Base-by-base conservation (phyloP, 306 rosid genomes). In the Gynostemma pentaphyllum region DNA sequence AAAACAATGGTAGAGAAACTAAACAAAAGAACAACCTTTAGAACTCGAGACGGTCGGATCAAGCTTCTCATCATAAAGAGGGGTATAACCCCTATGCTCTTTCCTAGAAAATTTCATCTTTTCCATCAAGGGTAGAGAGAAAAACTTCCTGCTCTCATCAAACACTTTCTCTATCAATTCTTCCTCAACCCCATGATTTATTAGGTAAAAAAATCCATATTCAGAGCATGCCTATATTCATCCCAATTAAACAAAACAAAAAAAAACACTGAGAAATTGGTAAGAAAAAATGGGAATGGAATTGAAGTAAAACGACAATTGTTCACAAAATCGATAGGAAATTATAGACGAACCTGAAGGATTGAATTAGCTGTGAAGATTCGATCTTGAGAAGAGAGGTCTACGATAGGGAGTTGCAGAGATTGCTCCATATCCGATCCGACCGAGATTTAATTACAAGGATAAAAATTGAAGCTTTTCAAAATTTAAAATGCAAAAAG, bases 141-240 rank as follows among this genome's bases (percentile, higher is more conserved):
- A 91, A 60, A 87, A 79, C 11, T 75, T 64, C 30, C 63, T 60
- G 72, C 92, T 91, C 32, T 82, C 71, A 1, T 67, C 52, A 34
- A 91, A 85, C 55, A 73, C 77, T 46, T 63, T 32, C 6, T 37
- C 67, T 36, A 77, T 9, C 48, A 82, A 61, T 68, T 82, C 78
- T 0, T 80, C 42, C 57, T 82, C 89, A 14, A 91, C 80, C 11
- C 96, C 95, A 26, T 88, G 95, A 68, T 91, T 91, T 70, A 91
- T 75, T n/a, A 91, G 66, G 81, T 91, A 85, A 50, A 91, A 91
- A 85, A 91, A 91, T 11, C 96, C 98, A 64, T 63, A 66, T 2
- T 85, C 92, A 22, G 66, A 64, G 72, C 98, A 85, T 1, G 95
- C 96, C 96, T 87, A 56, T 18, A 30, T 56, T 5, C 21, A n/a